Conservation (phyloP, 148 eudicot genomes). For the Diospyros lotus region DNA sequence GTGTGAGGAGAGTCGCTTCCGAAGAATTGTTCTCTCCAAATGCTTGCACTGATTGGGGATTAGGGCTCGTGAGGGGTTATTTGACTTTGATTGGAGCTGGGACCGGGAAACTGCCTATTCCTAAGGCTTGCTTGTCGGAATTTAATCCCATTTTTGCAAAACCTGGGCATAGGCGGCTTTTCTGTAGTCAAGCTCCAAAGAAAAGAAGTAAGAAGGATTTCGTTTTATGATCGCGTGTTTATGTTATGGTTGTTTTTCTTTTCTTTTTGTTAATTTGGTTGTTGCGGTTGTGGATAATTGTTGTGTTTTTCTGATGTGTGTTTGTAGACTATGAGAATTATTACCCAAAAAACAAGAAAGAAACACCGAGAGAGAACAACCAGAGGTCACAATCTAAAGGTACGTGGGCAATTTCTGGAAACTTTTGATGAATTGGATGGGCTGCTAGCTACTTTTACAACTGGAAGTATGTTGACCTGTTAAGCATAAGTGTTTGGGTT, state of each 20-base stretch:
- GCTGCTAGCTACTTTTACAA: no score
- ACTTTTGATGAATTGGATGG: no score
- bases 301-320: constrained; percentile 3
- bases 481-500: no score
- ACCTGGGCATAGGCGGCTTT: constrained; percentile 28
- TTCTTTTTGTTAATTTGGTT: neutral
- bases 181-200: constrained; percentile 37
- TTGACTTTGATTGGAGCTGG: constrained; percentile 17
- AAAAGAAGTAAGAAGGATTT: constrained; percentile 30
- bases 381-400: constrained; percentile 31
- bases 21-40: constrained; percentile 5
- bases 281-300: neutral
- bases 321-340: constrained; percentile 46
- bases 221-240: neutral
- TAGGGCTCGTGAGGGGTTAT: constrained; percentile 24
- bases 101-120: constrained; percentile 11
- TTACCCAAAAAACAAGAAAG: constrained; percentile 39
- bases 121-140: neutral
- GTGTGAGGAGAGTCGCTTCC: neutral
- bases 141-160: constrained; percentile 14
- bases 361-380: constrained; percentile 35
- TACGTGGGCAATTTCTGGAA: neutral
- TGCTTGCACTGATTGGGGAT: constrained; percentile 10
- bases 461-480: no score
- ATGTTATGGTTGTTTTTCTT: neutral